Evolutionary conservation across 2,329 filamentous ascomycete species (phyloP).

Genomic region (Ophiostoma novo-ulmi): DNA sequence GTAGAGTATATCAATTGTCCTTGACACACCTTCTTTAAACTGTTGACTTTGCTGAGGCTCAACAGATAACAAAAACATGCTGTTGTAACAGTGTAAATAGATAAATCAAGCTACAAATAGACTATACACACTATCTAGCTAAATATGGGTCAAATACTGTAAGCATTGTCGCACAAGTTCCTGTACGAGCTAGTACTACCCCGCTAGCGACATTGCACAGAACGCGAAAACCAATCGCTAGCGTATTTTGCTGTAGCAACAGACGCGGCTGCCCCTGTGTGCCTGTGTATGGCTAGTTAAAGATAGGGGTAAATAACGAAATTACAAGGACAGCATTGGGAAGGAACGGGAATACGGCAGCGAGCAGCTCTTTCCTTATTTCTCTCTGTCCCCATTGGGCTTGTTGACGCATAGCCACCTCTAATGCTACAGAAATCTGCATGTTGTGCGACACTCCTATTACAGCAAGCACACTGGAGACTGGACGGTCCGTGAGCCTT

Average conservation of each 20-base stretch:
- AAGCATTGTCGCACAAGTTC: background rate
- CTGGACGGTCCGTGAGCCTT: constrained; percentile 3
- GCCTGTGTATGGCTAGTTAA: background rate
- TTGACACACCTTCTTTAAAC: background rate
- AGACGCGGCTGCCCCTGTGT: constrained; percentile 21
- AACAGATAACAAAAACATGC: background rate
- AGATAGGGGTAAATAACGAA: constrained; percentile 16
- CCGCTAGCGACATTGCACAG: constrained; percentile 17
- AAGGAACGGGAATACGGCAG: constrained; percentile 2
- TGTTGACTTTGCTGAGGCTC: background rate
- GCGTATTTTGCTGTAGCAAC: constrained; percentile 24
- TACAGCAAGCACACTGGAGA: background rate
- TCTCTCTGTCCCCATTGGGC: constrained; percentile 16
- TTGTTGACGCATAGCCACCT: constrained; percentile 22
- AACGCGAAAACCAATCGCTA: constrained; percentile 20
- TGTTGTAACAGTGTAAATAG: background rate
- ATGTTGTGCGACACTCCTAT: constrained; percentile 12
- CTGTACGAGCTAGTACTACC: background rate
- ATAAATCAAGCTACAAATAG: too few relatives aligned
- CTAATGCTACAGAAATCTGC: constrained; percentile 3
- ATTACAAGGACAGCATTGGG: background rate
- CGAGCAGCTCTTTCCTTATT: background rate
- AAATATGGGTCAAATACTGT: background rate
- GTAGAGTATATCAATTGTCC: too few relatives aligned
- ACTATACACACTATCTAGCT: background rate